These are phyloP conservation scores for Oryza coarctata DNA, from an alignment of 176 grass and related monocot species.

Conservation along the genomic window DNA sequence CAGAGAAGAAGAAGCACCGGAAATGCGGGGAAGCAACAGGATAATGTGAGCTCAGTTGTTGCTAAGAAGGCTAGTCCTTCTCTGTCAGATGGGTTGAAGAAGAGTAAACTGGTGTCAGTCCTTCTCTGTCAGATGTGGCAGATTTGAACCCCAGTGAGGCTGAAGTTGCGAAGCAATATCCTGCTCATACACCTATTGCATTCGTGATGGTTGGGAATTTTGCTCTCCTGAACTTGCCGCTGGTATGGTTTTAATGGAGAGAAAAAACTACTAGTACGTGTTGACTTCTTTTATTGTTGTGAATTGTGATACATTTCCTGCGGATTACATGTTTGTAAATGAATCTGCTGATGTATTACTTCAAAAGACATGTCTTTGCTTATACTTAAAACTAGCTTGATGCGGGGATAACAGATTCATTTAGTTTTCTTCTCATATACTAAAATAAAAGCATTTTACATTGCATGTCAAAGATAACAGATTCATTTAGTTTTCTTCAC, in stretches of 20 bases:
- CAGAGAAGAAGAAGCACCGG: slow-evolving; percentile 61
- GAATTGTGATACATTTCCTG: neutral
- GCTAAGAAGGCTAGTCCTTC: slow-evolving; percentile 51
- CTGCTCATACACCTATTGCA: slow-evolving; percentile 94
- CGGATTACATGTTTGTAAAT: slow-evolving; percentile 2
- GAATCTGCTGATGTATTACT: slow-evolving; percentile 13
- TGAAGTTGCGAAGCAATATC: slow-evolving; percentile 71
- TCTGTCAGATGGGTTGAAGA: slow-evolving; percentile 24
- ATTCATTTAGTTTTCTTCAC: slow-evolving; percentile 21
- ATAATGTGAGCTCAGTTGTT: slow-evolving; percentile 40
- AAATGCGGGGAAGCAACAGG: slow-evolving; percentile 30
- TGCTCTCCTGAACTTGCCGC: slow-evolving; percentile 68
- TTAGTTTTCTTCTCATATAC: slow-evolving; percentile 20
- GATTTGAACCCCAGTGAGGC: slow-evolving; percentile 69
- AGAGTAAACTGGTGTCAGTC: too few relatives aligned
- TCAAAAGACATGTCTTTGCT: neutral
- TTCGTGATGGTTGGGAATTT: slow-evolving; percentile 90
- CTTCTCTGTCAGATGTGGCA: slow-evolving; percentile 53
- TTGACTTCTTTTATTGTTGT: slow-evolving; percentile 23
- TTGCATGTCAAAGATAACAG: neutral
- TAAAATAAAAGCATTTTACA: slow-evolving; percentile 2
- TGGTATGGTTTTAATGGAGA: slow-evolving; percentile 54
- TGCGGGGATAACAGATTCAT: neutral
- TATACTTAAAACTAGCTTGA: too few relatives aligned
- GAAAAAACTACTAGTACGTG: slow-evolving; percentile 1